Evolutionary conservation across 306 rosid species (phyloP).

Genomic region (Mimosa bimucronata): DNA sequence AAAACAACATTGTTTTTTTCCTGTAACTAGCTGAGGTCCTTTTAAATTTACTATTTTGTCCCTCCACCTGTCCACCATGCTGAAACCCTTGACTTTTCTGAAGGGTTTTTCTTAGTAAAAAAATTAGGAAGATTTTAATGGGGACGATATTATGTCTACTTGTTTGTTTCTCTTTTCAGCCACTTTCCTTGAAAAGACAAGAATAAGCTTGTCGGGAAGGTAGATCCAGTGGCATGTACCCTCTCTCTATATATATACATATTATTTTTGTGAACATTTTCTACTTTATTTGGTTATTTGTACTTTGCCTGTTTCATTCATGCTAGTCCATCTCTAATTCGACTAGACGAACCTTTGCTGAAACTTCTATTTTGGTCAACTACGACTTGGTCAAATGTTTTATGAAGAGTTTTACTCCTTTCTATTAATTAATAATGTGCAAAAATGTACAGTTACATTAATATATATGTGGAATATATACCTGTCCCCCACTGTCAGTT

Average conservation of each 20-base stretch:
- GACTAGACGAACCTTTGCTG: neutral
- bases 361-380: neutral
- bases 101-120: neutral
- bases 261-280: neutral
- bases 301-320: neutral
- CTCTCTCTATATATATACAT: neutral
- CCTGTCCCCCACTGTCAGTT: no score
- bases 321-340: no score
- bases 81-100: neutral
- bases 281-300: neutral
- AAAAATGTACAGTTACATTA: neutral
- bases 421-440: neutral
- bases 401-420: neutral
- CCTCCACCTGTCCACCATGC: neutral
- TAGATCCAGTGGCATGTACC: constrained; percentile 9
- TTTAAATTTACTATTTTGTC: neutral
- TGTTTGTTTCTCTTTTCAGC: neutral
- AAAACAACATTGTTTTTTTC: neutral
- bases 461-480: neutral
- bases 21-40: neutral
- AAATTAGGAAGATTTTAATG: neutral
- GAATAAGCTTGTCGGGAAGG: constrained; percentile 3
- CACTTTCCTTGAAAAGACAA: neutral
- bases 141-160: neutral
- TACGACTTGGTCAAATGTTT: neutral